phyloP scores from a whole-genome alignment of 2,329 filamentous ascomycete species.

The Apiospora phragmitis region DNA sequence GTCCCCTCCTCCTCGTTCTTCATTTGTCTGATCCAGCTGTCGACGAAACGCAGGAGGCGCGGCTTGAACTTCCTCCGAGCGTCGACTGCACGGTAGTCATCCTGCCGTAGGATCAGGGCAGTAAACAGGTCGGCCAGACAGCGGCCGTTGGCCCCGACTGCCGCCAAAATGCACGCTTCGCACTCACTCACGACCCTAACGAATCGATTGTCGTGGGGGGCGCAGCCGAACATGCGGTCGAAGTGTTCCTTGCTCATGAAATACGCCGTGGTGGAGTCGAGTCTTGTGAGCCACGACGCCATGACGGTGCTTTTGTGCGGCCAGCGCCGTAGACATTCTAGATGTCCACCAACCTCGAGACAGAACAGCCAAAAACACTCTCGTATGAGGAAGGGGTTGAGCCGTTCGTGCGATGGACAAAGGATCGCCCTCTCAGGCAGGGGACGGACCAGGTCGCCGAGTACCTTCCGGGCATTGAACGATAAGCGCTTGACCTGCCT shows the following conservation, averaged over 20 bases:
- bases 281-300: conserved; percentile 31
- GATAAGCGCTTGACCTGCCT: conserved; percentile 35
- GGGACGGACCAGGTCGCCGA: conserved; percentile 8
- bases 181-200: conserved; percentile 40
- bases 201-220: conserved; percentile 30
- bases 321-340: conserved; percentile 29
- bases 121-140: conserved; percentile 48
- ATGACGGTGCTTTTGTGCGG: conserved; percentile 21
- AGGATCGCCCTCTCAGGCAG: conserved; percentile 32
- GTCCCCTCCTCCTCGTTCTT: background rate
- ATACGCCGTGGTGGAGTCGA: conserved; percentile 36
- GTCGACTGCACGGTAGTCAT: background rate
- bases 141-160: conserved; percentile 44
- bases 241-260: conserved; percentile 42
- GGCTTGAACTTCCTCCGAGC: background rate
- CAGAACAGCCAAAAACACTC: conserved; percentile 43
- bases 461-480: conserved; percentile 26
- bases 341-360: conserved; percentile 40
- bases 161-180: conserved; percentile 54
- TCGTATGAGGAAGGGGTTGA: conserved; percentile 45
- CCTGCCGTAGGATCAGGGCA: background rate
- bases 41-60: background rate
- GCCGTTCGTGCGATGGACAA: conserved; percentile 40
- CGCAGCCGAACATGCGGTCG: conserved; percentile 30
- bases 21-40: background rate